Evolutionary conservation across 805 yeast genomes (phyloP).

Genomic region (Hanseniaspora vineae): DNA sequence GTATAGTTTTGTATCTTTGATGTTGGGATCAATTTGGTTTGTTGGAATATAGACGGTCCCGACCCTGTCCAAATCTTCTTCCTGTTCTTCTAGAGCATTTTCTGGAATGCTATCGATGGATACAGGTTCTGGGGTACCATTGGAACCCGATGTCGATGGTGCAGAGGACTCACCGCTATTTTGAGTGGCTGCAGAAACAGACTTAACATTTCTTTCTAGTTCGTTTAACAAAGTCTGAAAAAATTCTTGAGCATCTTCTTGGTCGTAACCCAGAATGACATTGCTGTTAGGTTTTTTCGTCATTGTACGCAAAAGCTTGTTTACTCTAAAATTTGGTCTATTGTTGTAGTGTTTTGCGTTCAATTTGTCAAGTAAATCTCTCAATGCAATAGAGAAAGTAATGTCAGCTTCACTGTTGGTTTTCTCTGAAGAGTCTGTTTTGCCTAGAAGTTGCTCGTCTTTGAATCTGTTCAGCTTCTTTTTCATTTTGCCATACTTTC

Average conservation of each 20-base stretch:
- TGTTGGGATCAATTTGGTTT: slow-evolving; percentile 62
- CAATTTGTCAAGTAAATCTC: slow-evolving; percentile 38
- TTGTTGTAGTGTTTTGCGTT: slow-evolving; percentile 41
- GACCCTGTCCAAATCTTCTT: slow-evolving; percentile 38
- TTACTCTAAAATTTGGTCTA: slow-evolving; percentile 49
- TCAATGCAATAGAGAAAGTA: slow-evolving; percentile 41
- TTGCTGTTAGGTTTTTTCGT: slow-evolving; percentile 59
- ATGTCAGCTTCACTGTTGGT: slow-evolving; percentile 15
- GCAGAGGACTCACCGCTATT: too few species aligned
- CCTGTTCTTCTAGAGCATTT: slow-evolving; percentile 28
- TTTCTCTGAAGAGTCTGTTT: slow-evolving; percentile 5
- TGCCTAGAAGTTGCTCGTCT: slow-evolving; percentile 1
- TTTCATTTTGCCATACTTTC: slow-evolving; percentile 12
- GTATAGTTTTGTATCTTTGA: slow-evolving; percentile 23
- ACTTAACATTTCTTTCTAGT: slow-evolving; percentile 35
- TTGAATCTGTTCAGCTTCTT: slow-evolving; percentile 8
- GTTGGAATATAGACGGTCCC: slow-evolving; percentile 65
- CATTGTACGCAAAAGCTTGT: slow-evolving; percentile 49
- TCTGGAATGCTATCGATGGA: slow-evolving; percentile 19
- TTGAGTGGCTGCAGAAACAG: slow-evolving; percentile 5
- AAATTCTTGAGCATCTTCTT: slow-evolving; percentile 94
- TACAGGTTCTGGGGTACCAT: slow-evolving; percentile 13
- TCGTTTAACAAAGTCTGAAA: slow-evolving; percentile 67
- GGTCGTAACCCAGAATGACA: slow-evolving; percentile 73
- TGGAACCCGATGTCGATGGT: not conserved